Conservation (phyloP, 2,329 filamentous ascomycete species). For the Alternaria angustiovoidea region DNA sequence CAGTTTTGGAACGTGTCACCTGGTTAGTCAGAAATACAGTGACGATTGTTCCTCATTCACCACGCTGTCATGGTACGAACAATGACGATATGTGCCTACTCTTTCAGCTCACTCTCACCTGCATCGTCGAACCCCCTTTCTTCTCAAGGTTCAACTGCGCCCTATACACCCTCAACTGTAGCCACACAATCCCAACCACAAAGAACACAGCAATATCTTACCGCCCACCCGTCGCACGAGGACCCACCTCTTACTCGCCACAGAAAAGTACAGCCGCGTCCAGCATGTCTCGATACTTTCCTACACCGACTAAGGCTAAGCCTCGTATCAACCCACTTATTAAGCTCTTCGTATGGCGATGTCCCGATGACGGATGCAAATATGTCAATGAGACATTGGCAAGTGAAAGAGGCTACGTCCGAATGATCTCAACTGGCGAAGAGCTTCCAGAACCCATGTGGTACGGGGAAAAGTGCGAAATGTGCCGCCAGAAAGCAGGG, state of each 20-base stretch:
- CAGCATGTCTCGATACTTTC: neutral
- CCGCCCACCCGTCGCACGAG: neutral
- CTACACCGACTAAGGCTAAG: neutral
- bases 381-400: neutral
- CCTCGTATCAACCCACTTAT: neutral
- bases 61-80: neutral
- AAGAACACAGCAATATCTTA: neutral
- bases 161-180: neutral
- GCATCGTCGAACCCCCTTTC: neutral
- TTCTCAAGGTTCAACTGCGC: neutral
- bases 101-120: neutral
- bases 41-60: neutral
- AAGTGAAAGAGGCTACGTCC: neutral
- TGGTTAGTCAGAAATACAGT: neutral
- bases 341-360: neutral
- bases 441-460: conserved; percentile 1
- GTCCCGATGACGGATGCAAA: neutral
- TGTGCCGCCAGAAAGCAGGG: neutral
- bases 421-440: neutral
- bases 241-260: neutral
- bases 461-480: neutral
- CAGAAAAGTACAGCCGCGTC: neutral
- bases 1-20: neutral
- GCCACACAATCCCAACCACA: neutral
- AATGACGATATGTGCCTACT: neutral